Conservation (phyloP, 352 stramenopile species). For the Globisporangium ultimum region DNA sequence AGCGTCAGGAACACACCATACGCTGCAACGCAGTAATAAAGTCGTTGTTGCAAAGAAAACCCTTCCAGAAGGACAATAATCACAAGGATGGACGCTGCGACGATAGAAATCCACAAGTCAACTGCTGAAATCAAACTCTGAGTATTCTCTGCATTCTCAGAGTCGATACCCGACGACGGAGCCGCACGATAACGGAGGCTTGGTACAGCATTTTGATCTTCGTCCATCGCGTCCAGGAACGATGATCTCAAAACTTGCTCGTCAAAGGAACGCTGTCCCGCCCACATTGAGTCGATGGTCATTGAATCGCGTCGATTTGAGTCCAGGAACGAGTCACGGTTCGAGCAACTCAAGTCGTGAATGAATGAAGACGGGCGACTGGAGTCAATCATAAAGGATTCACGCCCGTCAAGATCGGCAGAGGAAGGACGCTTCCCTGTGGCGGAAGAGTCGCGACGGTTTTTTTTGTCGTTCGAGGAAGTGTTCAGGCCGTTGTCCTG, state of each 20-base stretch:
- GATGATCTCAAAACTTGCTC: slow-evolving; percentile 17
- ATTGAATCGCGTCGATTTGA: slow-evolving; percentile 24
- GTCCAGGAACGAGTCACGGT: too few relatives aligned
- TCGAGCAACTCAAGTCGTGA: slow-evolving; percentile 12
- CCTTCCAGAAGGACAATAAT: slow-evolving; percentile 38
- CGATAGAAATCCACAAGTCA: slow-evolving; percentile 58
- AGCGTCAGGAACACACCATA: slow-evolving; percentile 54
- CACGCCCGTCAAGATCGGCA: slow-evolving; percentile 6
- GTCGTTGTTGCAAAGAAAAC: slow-evolving; percentile 39
- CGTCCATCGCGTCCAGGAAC: slow-evolving; percentile 15
- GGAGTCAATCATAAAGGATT: slow-evolving; percentile 10
- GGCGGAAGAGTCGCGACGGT: background rate
- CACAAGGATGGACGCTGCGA: slow-evolving; percentile 42
- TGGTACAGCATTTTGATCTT: too few relatives aligned
- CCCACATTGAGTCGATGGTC: slow-evolving; percentile 31
- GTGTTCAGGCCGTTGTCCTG: slow-evolving; percentile 25
- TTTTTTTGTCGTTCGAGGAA: background rate
- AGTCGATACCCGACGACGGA: background rate
- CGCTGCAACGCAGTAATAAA: slow-evolving; percentile 36
- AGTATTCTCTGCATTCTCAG: background rate
- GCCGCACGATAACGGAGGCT: too few relatives aligned
- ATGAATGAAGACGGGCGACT: slow-evolving; percentile 5
- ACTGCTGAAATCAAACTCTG: slow-evolving; percentile 31
- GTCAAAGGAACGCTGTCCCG: background rate
- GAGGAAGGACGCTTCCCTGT: slow-evolving; percentile 12